These are phyloP conservation scores for Cytospora mali DNA, from an alignment of 2,329 filamentous ascomycete species.

Conservation along the genomic window DNA sequence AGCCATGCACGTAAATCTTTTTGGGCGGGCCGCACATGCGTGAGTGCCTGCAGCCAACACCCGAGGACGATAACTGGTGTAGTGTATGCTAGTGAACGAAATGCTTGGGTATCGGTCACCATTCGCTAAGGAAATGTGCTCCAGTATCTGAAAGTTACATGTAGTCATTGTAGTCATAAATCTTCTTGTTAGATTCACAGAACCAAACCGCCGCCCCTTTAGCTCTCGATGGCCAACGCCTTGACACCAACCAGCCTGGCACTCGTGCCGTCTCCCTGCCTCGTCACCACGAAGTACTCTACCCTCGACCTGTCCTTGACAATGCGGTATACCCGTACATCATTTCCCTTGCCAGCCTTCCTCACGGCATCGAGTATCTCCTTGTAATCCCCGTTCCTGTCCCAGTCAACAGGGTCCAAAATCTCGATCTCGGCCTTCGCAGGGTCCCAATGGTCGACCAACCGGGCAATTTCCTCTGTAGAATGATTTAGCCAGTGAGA, in stretches of 20 bases:
- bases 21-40: too few relatives aligned
- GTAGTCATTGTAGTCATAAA: neutral
- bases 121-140: neutral
- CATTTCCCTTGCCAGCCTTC: conserved; percentile 62
- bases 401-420: conserved; percentile 71
- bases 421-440: conserved; percentile 63
- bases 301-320: conserved; percentile 62
- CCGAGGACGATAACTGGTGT: too few relatives aligned
- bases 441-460: conserved; percentile 62
- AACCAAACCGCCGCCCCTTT: too few relatives aligned
- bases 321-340: conserved; percentile 76
- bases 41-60: neutral
- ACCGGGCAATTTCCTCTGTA: conserved; percentile 68
- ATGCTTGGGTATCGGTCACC: neutral
- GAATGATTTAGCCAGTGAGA: conserved; percentile 16
- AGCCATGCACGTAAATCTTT: too few relatives aligned
- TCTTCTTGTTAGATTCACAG: neutral
- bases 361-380: conserved; percentile 70
- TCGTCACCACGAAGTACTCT: conserved; percentile 79
- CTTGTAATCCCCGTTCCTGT: conserved; percentile 70
- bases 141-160: neutral
- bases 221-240: conserved; percentile 76
- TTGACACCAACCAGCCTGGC: conserved; percentile 75
- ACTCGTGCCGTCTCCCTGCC: conserved; percentile 58
- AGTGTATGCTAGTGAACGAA: neutral